Evolutionary conservation across 208 protist species (phyloP), one percentile per base, ranked within the genome.

Genomic region (Crithidia expoeki): DNA sequence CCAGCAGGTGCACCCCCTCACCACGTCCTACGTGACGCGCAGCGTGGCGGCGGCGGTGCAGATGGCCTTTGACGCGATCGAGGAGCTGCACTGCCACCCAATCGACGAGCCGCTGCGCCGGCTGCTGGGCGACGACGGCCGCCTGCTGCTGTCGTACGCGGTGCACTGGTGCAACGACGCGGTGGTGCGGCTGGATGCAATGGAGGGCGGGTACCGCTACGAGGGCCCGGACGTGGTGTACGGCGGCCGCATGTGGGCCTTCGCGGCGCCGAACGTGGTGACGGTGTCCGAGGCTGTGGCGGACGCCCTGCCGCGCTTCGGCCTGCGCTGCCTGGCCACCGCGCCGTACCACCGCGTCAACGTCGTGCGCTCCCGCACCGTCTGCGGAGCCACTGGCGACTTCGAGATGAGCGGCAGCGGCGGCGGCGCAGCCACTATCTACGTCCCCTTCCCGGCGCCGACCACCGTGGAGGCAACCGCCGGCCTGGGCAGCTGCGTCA

Each of bases 91-190:
- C n/a, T 65, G 32, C 21, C 21, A 74, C 4, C 75, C 68, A 23
- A 74, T 93, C 49, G 90, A 95, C 70, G 80, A 69, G 2, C 64
- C 80, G 33, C 76, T 95, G 61, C 77, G 57, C 42, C 66, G 74
- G 27, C 76, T 88, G 36, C 74, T 93, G 28, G 85, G 86, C 32
- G 83, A 88, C 12, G 83, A 90, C 27, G 83, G 85, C 49, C 16
- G 64, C 46, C 67, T 92, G 9, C 50, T 84, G 60, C 19, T 95
- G 49, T 74, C 80, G 19, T 90, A 81, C 59, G 80, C 87, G n/a
- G 79, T 93, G 28, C 84, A 95, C 80, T 95, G 88, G 86, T 95
- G 90, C 65, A 84, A 57, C 28, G 80, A 93, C 60, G 90, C 83
- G 6, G 81, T 53, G 25, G 85, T 95, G 21, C 71, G 64, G 16